phyloP scores from a whole-genome alignment of 768 basidiomycete species.

The Lentinula lateritia region DNA sequence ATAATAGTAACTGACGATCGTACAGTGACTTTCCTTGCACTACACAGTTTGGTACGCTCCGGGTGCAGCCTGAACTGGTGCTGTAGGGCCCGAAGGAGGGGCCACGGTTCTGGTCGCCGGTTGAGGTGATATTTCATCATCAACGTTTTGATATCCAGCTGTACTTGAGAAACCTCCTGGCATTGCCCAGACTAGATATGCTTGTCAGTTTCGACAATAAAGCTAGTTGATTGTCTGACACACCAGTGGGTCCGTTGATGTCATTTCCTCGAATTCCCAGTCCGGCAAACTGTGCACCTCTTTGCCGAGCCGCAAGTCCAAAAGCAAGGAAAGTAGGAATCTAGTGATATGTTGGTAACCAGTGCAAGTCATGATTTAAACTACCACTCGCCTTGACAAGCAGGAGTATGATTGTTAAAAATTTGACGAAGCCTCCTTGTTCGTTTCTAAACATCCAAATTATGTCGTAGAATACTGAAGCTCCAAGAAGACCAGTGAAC shows the following conservation, averaged over 20 bases:
- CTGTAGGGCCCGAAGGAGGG: constrained; percentile 15
- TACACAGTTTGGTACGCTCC: constrained; percentile 40
- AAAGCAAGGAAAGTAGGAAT: constrained; percentile 56
- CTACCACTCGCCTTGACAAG: constrained; percentile 46
- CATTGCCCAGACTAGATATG: constrained; percentile 65
- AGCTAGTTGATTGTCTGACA: constrained; percentile 5
- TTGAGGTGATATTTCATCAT: constrained; percentile 31
- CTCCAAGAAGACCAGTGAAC: constrained; percentile 62
- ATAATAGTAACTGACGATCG: neutral
- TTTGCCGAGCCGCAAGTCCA: constrained; percentile 45
- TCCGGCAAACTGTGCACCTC: constrained; percentile 51
- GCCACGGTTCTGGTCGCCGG: constrained; percentile 17
- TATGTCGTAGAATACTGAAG: constrained; percentile 63
- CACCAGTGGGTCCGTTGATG: constrained; percentile 53
- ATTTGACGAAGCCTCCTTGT: constrained; percentile 49
- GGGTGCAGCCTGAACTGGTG: constrained; percentile 21
- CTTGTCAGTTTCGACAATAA: constrained; percentile 1
- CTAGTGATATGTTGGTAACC: constrained; percentile 23
- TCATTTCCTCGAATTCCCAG: constrained; percentile 42
- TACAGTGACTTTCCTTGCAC: neutral
- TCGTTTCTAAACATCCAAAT: constrained; percentile 59
- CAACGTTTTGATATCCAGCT: constrained; percentile 60
- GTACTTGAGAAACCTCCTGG: constrained; percentile 64
- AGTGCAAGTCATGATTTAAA: no score
- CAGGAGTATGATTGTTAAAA: constrained; percentile 50